These are phyloP conservation scores for Hysterium pulicare DNA, from an alignment of 2,329 filamentous ascomycete species.

Conservation along the genomic window DNA sequence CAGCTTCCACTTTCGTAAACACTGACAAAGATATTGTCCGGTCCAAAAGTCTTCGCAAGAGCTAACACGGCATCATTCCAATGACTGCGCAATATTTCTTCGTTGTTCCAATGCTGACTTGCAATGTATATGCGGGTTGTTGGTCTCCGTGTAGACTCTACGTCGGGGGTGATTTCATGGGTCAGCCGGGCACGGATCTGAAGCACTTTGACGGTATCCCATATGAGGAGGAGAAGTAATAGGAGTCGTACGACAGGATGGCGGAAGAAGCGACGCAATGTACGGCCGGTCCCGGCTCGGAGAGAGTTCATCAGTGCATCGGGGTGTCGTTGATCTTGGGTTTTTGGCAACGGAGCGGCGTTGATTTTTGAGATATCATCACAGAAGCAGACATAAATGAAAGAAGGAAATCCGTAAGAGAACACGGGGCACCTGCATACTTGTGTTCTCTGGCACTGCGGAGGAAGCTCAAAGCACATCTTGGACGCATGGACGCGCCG, in stretches of 20 bases:
- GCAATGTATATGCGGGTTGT: slow-evolving; percentile 63
- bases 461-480: no score
- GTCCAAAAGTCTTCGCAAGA: slow-evolving; percentile 56
- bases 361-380: no score
- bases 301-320: neutral
- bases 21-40: slow-evolving; percentile 64
- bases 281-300: neutral
- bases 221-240: neutral
- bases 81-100: slow-evolving; percentile 55
- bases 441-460: no score
- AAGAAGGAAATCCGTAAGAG: no score
- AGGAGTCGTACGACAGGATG: neutral
- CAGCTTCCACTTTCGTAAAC: slow-evolving; percentile 67
- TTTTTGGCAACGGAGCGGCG: no score
- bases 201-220: neutral
- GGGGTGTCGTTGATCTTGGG: neutral
- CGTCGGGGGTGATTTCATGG: neutral
- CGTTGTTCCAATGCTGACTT: slow-evolving; percentile 67
- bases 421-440: no score
- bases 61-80: slow-evolving; percentile 62
- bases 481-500: no score
- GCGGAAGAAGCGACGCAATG: neutral
- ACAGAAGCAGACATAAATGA: no score
- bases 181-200: neutral
- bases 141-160: neutral